A percentile compares a stretch with the other conserved stretches of the same genome.
Evolutionary conservation across 768 basidiomycete genomes (phyloP).

Genomic region (Cystofilobasidium macerans): DNA sequence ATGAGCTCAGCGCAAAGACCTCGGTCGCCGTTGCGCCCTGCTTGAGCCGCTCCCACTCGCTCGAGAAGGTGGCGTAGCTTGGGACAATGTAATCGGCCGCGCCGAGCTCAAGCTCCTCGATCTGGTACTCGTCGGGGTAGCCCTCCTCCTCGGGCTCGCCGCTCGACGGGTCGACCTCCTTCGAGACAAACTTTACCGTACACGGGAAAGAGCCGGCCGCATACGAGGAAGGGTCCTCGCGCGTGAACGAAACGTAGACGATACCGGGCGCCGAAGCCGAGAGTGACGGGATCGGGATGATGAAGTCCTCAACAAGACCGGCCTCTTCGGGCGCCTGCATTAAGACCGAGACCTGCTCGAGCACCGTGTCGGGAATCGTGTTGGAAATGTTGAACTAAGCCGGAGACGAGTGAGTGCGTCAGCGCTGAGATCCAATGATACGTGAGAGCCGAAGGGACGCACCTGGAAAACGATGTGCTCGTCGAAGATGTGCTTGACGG

Average conservation of each 20-base stretch:
- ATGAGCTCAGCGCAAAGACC: conserved; percentile 81
- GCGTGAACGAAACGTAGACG: conserved; percentile 87
- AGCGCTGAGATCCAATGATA: not conserved
- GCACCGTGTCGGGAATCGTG: conserved; percentile 85
- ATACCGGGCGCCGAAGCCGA: conserved; percentile 65
- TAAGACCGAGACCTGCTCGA: conserved; percentile 86
- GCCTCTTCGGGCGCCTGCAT: conserved; percentile 67
- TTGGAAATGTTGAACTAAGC: conserved; percentile 90
- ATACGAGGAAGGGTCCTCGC: conserved; percentile 65
- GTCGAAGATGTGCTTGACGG: conserved; percentile 92
- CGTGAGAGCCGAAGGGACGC: conserved; percentile 29
- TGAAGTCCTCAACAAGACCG: conserved; percentile 82
- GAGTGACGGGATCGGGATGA: conserved; percentile 68
- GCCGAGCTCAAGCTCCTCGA: conserved; percentile 88
- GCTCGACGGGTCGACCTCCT: conserved; percentile 90
- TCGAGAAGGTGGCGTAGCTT: conserved; percentile 79
- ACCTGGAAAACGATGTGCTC: conserved; percentile 97
- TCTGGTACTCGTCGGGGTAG: conserved; percentile 97
- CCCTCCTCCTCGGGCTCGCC: conserved; percentile 95
- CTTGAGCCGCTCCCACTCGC: conserved; percentile 89
- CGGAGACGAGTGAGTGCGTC: not conserved
- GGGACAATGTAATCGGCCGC: conserved; percentile 93
- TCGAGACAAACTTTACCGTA: conserved; percentile 86
- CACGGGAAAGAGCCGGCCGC: conserved; percentile 76
- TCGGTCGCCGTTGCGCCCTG: conserved; percentile 70